Conservation (phyloP, 139 green algal genomes). For the Ulvella scutata region DNA sequence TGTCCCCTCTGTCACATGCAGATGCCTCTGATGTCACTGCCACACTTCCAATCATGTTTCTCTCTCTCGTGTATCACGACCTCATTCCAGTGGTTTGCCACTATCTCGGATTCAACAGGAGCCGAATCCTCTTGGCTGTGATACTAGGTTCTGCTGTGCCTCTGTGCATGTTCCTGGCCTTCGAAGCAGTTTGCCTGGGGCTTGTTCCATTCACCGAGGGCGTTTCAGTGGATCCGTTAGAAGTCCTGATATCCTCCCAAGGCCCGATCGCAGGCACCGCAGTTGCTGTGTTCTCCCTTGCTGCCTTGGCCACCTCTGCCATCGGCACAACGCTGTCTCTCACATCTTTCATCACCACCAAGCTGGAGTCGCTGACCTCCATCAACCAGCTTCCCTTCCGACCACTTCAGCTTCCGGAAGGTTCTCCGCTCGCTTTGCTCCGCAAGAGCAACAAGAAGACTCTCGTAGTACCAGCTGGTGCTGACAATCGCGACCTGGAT, state of each 20-base stretch:
- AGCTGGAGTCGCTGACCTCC: not conserved
- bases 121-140: not conserved
- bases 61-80: conserved; percentile 2
- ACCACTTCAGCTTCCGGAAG: too few relatives aligned
- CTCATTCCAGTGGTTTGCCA: not conserved
- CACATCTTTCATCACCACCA: not conserved
- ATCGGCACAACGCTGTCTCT: not conserved
- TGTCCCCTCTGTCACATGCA: not conserved
- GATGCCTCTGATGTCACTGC: not conserved
- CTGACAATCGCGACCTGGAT: too few relatives aligned
- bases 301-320: not conserved
- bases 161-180: not conserved
- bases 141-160: not conserved
- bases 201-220: not conserved
- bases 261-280: not conserved
- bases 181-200: not conserved
- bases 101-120: not conserved
- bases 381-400: too few relatives aligned
- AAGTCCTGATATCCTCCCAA: not conserved
- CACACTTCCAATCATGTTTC: not conserved
- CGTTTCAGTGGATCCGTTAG: not conserved
- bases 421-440: too few relatives aligned
- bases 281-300: not conserved
- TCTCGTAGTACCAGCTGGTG: too few relatives aligned
- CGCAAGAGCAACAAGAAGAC: too few relatives aligned